Base-by-base conservation (phyloP, 2,329 filamentous ascomycete species). In the Cladosporium sp. region DNA sequence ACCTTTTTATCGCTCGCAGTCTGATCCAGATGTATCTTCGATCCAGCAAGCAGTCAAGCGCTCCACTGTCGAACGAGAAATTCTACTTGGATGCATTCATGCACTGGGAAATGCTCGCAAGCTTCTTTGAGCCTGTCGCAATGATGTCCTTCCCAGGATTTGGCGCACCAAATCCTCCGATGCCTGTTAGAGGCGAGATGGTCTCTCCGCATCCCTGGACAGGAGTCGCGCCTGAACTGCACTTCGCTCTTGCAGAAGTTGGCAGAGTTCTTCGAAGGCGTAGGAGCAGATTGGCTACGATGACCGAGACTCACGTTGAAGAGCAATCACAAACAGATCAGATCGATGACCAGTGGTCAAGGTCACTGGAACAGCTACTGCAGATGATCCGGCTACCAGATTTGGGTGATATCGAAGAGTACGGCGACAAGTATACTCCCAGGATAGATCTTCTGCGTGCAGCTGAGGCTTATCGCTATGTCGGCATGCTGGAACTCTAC, bases 41-140 rank as follows among this genome's bases (percentile, higher is more conserved):
- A 3, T 78, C 77, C 9, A 79, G 80, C 56, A 73, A 80, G 19
- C 70, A 59, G 64, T 72, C 49, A 62, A 70, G 19, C 69, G 72
- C 51, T 67, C 69, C 15, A 65, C 73, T 55, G 68, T 69, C 57
- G 76, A 78, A 55, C 19, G 66, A 67, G 20, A 59, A 63, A 30
- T 84, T 84, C 66, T 83, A 83, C 62, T 77, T 82, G 60, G 80
- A 83, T 65, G 79, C 80, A 20, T 70, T 84, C 40, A 78, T 83
- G 51, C 82, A 83, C 62, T 84, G 82, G 82, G 82, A 84, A 63
- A 84, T 84, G 82, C 73, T 83, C 3, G 77, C 83, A 51, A 80
- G 80, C 0, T 84, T 82, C 62, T 79, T 84, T 34, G 66, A 69
- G 52, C 66, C 66, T 1, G 65, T 69, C 11, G 61, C 65, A 17